Evolutionary conservation across 768 basidiomycete genomes (phyloP), one percentile per base, ranked within the genome.

Genomic region (Galerina sulciceps): DNA sequence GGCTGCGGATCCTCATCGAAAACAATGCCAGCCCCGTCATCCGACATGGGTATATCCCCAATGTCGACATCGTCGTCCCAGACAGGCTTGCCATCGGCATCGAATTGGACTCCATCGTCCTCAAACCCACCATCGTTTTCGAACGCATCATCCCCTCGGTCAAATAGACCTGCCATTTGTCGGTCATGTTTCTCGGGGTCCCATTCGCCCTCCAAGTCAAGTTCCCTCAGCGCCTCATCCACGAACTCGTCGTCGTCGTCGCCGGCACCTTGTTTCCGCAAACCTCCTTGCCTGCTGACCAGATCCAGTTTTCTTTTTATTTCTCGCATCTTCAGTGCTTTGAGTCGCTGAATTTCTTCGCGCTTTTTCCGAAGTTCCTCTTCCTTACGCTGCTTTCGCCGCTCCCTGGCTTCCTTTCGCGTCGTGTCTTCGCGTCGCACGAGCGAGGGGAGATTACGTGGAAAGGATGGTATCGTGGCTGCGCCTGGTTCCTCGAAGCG

Each of bases 401-500:
- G 81, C 65, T 90, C 83, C 42, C 96, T 86, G n/a, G 91, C 91
- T 1, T 91, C 88, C 68, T 94, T 96, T 2, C 97, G 85, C 6
- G 84, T 84, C 1, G 87, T 88, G 66, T 94, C 90, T 63, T 83
- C 79, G 44, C 93, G 83, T 15, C 91, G 87, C 45, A 90, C 85
- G 55, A 81, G 72, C 48, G 86, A 81, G 53, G 82, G 67, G 18
- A 91, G 67, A 67, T 82, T 80, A 60, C 97, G 92, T 3, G 96
- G 94, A 74, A 91, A 91, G 0, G 91, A 79, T 81, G 64, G 64
- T 26, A 68, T 70, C 9, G 37, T 58, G 11, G 59, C 56, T 22
- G 87, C 94, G 67, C 67, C 94, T 86, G 93, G 91, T 73, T 99
- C 96, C 72, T 99, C 96, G 71, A 94, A 99, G 53, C 97, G 87